Evolutionary conservation across 495 filamentous ascomycete genomes (phyloP).

Genomic region (Parachaetomium inaequale): DNA sequence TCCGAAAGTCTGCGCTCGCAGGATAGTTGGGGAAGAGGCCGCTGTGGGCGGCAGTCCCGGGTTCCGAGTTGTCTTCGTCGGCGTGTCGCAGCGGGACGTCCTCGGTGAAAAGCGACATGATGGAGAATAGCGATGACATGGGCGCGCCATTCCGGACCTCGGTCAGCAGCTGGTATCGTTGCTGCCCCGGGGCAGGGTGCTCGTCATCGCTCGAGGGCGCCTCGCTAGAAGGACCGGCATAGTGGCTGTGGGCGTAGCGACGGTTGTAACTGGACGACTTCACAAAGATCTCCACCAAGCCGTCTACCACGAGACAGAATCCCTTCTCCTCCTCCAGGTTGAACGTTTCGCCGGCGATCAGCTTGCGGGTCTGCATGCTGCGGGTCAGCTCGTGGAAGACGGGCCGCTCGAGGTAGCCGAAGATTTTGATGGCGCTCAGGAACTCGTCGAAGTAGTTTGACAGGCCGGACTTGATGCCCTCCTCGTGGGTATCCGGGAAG

Average conservation of each 20-base stretch:
- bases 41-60: slow-evolving; percentile 14
- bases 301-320: slow-evolving; percentile 96
- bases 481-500: slow-evolving; percentile 88
- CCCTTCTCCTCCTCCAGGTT: slow-evolving; percentile 96
- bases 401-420: slow-evolving; percentile 92
- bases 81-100: slow-evolving; percentile 74
- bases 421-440: slow-evolving; percentile 97
- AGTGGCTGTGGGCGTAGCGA: slow-evolving; percentile 22
- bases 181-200: slow-evolving; percentile 51
- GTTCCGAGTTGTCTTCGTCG: slow-evolving; percentile 53
- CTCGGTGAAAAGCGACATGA: slow-evolving; percentile 93
- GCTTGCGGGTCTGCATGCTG: slow-evolving; percentile 95
- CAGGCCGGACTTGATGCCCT: slow-evolving; percentile 83
- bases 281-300: slow-evolving; percentile 95
- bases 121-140: slow-evolving; percentile 97
- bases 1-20: slow-evolving; percentile 46
- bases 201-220: slow-evolving; percentile 64
- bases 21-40: slow-evolving; percentile 33
- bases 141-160: slow-evolving; percentile 98
- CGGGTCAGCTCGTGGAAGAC: slow-evolving; percentile 97
- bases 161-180: slow-evolving; percentile 86
- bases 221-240: slow-evolving; percentile 22
- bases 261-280: slow-evolving; percentile 68
- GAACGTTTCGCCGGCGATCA: slow-evolving; percentile 92
- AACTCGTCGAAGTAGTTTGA: slow-evolving; percentile 97